Evolutionary conservation across 2,329 filamentous ascomycete species (phyloP), one percentile per base, ranked within the genome.

Genomic region (Aureobasidium uvarum): DNA sequence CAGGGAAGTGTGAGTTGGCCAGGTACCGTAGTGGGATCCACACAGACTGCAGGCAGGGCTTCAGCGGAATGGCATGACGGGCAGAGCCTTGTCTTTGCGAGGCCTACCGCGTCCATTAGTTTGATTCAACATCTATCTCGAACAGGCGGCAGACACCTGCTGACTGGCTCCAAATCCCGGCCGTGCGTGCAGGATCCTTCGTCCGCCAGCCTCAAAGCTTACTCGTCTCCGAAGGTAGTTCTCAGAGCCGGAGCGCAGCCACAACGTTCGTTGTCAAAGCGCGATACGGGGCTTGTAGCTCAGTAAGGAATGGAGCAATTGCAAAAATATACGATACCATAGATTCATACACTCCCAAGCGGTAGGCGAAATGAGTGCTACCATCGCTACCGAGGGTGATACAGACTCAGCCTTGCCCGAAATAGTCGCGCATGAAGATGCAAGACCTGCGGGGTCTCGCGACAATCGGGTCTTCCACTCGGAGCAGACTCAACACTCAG

Each of bases 171-270:
- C 46, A 54, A 23, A 14, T 41, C 28, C 48, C 48, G 60, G 39
- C 46, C 60, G 60, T 52, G 60, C 60, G 60, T 63, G 60, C 60
- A 63, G 48, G 6, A 63, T 63, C 59, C 59, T 62, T 28, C 46
- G 28, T 14, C 59, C 10, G 59, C 59, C 41, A 63, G 60, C 60
- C 58, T 38, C 46, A 63, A 63, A 63, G 60, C 48, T 63, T 63
- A 54, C 46, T 48, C 28, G 58, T 20, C 43, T 36, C 33, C 41
- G 41, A 25, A 46, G 28, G 33, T 18, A 60, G 18, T 25, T 60
- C 31, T 48, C 14, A 36, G 20, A 48, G 43, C 39, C 41, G 41
- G 41, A 45, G 18, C 11, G 55, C 41, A 48, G 56, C 41, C 18
- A 48, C 31, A 28, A 48, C 28, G 6, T 58, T 60, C 41, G 28